Conservation (phyloP, 2,329 filamentous ascomycete genomes). For the Anthostomella pinea region DNA sequence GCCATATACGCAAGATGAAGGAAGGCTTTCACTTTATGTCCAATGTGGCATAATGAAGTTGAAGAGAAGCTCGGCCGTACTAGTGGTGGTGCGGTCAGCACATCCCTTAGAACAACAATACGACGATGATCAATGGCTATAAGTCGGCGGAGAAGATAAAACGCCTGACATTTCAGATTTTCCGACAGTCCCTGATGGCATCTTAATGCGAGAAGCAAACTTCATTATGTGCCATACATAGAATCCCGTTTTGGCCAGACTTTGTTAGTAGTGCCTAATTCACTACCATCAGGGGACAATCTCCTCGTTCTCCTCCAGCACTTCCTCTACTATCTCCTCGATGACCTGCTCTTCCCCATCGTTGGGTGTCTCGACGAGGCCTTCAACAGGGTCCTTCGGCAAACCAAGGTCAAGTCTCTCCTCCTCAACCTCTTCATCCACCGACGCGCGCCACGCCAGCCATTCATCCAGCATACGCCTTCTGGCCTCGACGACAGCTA, state of each 20-base stretch:
- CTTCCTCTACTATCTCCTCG: conserved; percentile 87
- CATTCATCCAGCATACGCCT: conserved; percentile 83
- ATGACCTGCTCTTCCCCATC: conserved; percentile 74
- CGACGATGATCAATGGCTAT: too few relatives aligned
- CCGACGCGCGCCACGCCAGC: conserved; percentile 74
- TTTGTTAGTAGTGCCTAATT: background rate
- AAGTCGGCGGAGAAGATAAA: too few relatives aligned
- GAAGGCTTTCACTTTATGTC: too few relatives aligned
- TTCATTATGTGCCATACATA: conserved; percentile 24
- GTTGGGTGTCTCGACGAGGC: conserved; percentile 56
- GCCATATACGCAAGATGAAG: too few relatives aligned
- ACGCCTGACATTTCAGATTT: too few relatives aligned
- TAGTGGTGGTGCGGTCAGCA: too few relatives aligned
- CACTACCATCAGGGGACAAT: conserved; percentile 38
- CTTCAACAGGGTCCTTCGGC: conserved; percentile 62
- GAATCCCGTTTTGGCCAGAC: conserved; percentile 22
- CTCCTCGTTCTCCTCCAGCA: conserved; percentile 82
- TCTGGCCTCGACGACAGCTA: conserved; percentile 86
- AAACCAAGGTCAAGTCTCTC: conserved; percentile 69
- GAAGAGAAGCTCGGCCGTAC: too few relatives aligned
- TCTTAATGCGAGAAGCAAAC: conserved; percentile 3
- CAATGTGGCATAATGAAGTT: too few relatives aligned
- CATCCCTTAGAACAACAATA: too few relatives aligned
- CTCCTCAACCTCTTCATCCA: conserved; percentile 68
- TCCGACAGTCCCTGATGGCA: too few relatives aligned